Percentiles rank a stretch among this genome's conserved stretches.
Conservation (phyloP, 2,329 filamentous ascomycete genomes). For the Ramularia endophylla region DNA sequence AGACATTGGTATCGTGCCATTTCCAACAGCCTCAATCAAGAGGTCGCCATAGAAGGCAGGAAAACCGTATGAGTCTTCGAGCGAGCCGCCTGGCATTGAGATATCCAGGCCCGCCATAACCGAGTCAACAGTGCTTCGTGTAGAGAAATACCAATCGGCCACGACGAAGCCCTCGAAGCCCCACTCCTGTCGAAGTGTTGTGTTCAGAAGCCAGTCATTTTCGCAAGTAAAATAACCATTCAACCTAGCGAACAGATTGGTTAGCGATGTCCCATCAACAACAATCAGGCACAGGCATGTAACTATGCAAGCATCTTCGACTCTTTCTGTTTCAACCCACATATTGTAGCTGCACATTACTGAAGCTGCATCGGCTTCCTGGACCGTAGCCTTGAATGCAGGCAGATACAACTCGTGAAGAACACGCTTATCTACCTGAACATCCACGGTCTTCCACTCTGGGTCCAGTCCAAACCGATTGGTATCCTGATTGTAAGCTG, state of each 20-base stretch:
- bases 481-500: conserved; percentile 9
- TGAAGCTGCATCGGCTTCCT: conserved; percentile 59
- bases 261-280: no score
- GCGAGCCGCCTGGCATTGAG: conserved; percentile 7
- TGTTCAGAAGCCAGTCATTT: conserved; percentile 72
- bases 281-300: no score
- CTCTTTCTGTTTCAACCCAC: no score
- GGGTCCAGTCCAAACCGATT: conserved; percentile 7
- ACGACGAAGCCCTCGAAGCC: conserved; percentile 63
- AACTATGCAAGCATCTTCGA: no score
- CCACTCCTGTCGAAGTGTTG: conserved; percentile 73
- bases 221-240: no score
- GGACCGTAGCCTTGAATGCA: conserved; percentile 65
- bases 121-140: conserved; percentile 4
- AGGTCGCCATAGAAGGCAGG: conserved; percentile 7
- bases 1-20: conserved; percentile 3
- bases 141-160: conserved; percentile 8
- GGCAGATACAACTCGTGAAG: conserved; percentile 65
- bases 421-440: conserved; percentile 3
- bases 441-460: conserved; percentile 6
- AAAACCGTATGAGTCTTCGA: conserved; percentile 5
- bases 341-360: conserved; percentile 78
- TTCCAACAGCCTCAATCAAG: conserved; percentile 3
- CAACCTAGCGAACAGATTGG: no score
- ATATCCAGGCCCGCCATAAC: conserved; percentile 7